These are phyloP conservation scores for Candida chauliodis DNA, from an alignment of 805 yeast species.

Conservation along the genomic window DNA sequence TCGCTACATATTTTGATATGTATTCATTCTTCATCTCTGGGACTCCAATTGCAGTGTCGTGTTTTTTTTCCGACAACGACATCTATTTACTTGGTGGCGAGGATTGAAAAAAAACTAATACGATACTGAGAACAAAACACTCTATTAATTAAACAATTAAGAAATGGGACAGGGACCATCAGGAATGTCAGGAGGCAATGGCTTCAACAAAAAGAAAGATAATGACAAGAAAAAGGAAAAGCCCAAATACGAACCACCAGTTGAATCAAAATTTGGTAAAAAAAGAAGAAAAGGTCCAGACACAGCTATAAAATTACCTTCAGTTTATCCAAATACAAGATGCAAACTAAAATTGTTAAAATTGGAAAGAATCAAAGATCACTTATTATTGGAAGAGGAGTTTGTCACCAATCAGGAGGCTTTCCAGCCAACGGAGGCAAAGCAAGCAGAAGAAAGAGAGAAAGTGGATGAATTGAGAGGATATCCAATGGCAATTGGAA, in stretches of 20 bases:
- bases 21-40: too few species aligned
- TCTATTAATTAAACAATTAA: background rate
- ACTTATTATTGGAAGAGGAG: slow-evolving; percentile 89
- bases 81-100: slow-evolving; percentile 1
- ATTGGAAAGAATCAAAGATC: slow-evolving; percentile 96
- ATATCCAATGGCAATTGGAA: slow-evolving; percentile 93
- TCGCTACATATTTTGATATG: too few species aligned
- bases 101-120: background rate
- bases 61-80: too few species aligned
- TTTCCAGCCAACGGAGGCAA: slow-evolving; percentile 92
- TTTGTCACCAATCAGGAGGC: slow-evolving; percentile 93
- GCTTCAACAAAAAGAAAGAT: slow-evolving; percentile 49
- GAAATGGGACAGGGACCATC: slow-evolving; percentile 53
- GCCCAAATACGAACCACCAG: slow-evolving; percentile 98
- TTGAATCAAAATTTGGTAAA: slow-evolving; percentile 87
- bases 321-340: slow-evolving; percentile 87
- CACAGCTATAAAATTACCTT: slow-evolving; percentile 79
- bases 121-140: background rate
- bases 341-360: slow-evolving; percentile 87
- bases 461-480: slow-evolving; percentile 96
- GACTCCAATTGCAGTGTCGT: too few species aligned
- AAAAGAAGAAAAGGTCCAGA: slow-evolving; percentile 93
- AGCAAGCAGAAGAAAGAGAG: slow-evolving; percentile 92
- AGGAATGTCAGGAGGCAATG: slow-evolving; percentile 51
- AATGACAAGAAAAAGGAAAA: slow-evolving; percentile 71